Conservation (phyloP, 2,329 filamentous ascomycete species). For the Trichophyton equinum region DNA sequence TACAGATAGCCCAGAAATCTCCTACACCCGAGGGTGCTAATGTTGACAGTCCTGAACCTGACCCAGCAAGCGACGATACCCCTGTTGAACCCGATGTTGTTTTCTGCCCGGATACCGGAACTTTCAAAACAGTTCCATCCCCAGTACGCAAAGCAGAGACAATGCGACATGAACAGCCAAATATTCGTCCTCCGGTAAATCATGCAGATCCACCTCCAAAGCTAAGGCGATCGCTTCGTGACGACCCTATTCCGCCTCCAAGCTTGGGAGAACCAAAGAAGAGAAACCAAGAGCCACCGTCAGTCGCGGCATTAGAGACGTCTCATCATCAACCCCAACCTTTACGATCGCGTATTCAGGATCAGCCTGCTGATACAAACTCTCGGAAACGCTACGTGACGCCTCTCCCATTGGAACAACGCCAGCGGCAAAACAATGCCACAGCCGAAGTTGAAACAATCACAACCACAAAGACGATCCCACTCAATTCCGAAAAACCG, state of each 20-base stretch:
- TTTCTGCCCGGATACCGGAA: conserved; percentile 34
- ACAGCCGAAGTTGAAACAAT: conserved; percentile 12
- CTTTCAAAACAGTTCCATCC: conserved; percentile 30
- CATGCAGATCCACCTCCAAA: background rate
- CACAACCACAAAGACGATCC: conserved; percentile 22
- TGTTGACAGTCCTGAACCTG: background rate
- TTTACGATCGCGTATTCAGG: background rate
- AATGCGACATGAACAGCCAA: background rate
- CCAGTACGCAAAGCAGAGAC: conserved; percentile 13
- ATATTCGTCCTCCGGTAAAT: background rate
- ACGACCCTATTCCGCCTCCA: background rate
- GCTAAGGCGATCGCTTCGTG: background rate
- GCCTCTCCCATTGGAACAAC: background rate
- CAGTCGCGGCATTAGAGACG: background rate
- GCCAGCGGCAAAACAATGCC: background rate
- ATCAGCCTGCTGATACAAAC: background rate
- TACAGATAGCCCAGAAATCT: background rate
- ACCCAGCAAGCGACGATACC: background rate
- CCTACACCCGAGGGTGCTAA: background rate
- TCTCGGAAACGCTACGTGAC: background rate
- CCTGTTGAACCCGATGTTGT: conserved; percentile 28
- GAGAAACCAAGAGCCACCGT: background rate
- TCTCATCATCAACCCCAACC: background rate
- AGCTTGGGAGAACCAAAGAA: background rate
- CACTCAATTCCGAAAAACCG: conserved; percentile 21